Conservation (phyloP, 2,329 filamentous ascomycete species). For the Ophiostoma himal-ulmi region DNA sequence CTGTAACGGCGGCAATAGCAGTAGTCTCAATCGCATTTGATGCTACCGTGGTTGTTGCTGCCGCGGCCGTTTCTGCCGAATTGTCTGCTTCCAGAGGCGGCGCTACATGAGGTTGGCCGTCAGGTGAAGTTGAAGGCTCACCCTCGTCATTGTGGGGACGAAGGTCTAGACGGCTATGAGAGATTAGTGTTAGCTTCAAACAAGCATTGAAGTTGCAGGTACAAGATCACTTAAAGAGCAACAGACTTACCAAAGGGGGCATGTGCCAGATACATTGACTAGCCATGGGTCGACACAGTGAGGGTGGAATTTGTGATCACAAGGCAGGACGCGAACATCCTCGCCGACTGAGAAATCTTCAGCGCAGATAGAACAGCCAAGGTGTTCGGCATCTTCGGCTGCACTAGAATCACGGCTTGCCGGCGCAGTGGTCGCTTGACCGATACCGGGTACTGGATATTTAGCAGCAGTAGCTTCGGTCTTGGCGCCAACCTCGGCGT, state of each 20-base stretch:
- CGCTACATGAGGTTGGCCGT: constrained; percentile 31
- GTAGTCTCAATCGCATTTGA: background rate
- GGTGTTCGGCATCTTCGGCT: constrained; percentile 35
- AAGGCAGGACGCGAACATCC: constrained; percentile 62
- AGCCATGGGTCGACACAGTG: constrained; percentile 65
- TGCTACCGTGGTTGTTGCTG: background rate
- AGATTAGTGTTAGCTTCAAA: background rate
- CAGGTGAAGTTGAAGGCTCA: constrained; percentile 18
- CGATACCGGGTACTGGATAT: background rate
- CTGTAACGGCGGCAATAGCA: background rate
- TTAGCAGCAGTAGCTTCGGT: constrained; percentile 1
- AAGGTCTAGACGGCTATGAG: constrained; percentile 49
- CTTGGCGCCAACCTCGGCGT: background rate
- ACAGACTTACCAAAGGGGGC: constrained; percentile 57
- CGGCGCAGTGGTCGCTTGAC: background rate
- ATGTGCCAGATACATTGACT: constrained; percentile 63
- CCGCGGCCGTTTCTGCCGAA: background rate
- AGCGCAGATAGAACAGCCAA: constrained; percentile 63
- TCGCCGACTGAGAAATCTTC: constrained; percentile 63
- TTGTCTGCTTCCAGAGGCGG: constrained; percentile 41
- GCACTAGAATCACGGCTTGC: background rate
- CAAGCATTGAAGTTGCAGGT: background rate
- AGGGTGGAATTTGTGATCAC: constrained; percentile 63
- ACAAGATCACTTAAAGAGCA: background rate
- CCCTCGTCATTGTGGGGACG: constrained; percentile 31